Conservation (phyloP, 768 basidiomycete genomes). For the Suillus placidus region DNA sequence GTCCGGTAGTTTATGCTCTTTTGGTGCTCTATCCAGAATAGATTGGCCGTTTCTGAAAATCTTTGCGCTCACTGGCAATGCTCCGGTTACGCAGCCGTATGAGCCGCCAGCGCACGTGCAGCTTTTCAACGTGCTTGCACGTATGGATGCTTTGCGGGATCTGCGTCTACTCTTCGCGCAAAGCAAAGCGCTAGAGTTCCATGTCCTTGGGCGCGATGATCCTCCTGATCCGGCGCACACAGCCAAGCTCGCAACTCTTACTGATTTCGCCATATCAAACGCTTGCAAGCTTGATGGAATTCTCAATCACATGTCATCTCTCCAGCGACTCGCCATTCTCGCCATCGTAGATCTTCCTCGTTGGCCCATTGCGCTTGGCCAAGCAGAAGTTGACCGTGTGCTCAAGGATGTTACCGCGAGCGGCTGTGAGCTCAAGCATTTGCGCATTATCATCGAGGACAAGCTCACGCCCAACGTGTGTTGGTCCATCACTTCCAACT, state of each 20-base stretch:
- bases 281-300: slow-evolving; percentile 34
- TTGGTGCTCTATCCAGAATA: slow-evolving; percentile 30
- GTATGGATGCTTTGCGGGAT: slow-evolving; percentile 34
- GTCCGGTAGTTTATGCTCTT: slow-evolving; percentile 32
- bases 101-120: slow-evolving; percentile 20
- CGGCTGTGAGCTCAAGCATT: slow-evolving; percentile 35
- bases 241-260: slow-evolving; percentile 35
- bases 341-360: slow-evolving; percentile 39
- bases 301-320: slow-evolving; percentile 32
- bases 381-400: slow-evolving; percentile 34
- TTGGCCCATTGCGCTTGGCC: slow-evolving; percentile 38
- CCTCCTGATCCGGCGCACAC: slow-evolving; percentile 24
- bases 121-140: slow-evolving; percentile 34
- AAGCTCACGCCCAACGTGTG: slow-evolving; percentile 37
- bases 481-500: slow-evolving; percentile 28
- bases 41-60: slow-evolving; percentile 35
- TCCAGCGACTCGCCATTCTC: slow-evolving; percentile 33
- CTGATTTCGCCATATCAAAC: slow-evolving; percentile 39
- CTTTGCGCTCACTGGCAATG: slow-evolving; percentile 34
- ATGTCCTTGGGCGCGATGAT: slow-evolving; percentile 26
- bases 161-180: slow-evolving; percentile 37
- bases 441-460: slow-evolving; percentile 40
- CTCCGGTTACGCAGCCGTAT: slow-evolving; percentile 21
- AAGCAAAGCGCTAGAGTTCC: slow-evolving; percentile 27
- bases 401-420: slow-evolving; percentile 33